Percentiles rank a stretch among this genome's conserved stretches.
These are phyloP conservation scores for Candida sanyaensis DNA, from an alignment of 1,139 yeast species.

Conservation along the genomic window DNA sequence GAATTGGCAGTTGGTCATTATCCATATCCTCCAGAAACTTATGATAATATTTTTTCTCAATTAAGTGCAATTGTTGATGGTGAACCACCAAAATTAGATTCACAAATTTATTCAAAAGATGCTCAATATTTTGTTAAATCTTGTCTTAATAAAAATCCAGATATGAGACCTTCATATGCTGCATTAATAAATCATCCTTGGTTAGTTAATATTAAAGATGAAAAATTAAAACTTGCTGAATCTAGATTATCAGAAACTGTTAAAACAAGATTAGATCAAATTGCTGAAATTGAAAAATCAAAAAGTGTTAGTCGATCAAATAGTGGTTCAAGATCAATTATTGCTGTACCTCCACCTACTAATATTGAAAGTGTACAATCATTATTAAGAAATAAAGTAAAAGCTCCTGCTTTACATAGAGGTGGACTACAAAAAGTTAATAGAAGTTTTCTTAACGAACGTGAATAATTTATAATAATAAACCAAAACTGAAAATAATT, in stretches of 20 bases:
- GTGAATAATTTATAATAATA: too few species aligned
- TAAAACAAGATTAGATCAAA: conserved; percentile 32
- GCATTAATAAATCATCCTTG: conserved; percentile 80
- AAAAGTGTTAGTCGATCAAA: conserved; percentile 11
- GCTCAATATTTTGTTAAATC: conserved; percentile 81
- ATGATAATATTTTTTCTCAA: conserved; percentile 86
- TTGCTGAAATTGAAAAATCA: conserved; percentile 25
- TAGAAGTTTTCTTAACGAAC: conserved; percentile 15
- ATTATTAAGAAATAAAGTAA: conserved; percentile 38
- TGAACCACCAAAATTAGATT: conserved; percentile 76
- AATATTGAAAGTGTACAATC: conserved; percentile 37
- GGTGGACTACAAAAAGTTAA: conserved; percentile 30
- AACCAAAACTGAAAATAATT: too few species aligned
- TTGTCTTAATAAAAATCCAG: conserved; percentile 82
- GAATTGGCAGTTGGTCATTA: conserved; percentile 91
- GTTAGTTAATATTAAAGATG: conserved; percentile 55
- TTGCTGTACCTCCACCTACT: conserved; percentile 17
- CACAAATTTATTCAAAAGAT: conserved; percentile 59
- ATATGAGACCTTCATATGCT: conserved; percentile 79
- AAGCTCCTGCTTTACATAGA: conserved; percentile 46
- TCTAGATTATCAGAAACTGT: conserved; percentile 46
- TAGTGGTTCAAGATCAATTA: conserved; percentile 17
- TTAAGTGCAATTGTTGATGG: conserved; percentile 96
- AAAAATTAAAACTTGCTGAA: conserved; percentile 20
- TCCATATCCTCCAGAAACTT: conserved; percentile 96